Evolutionary conservation across 805 yeast genomes (phyloP).

Genomic region (Yarrowia sp.): DNA sequence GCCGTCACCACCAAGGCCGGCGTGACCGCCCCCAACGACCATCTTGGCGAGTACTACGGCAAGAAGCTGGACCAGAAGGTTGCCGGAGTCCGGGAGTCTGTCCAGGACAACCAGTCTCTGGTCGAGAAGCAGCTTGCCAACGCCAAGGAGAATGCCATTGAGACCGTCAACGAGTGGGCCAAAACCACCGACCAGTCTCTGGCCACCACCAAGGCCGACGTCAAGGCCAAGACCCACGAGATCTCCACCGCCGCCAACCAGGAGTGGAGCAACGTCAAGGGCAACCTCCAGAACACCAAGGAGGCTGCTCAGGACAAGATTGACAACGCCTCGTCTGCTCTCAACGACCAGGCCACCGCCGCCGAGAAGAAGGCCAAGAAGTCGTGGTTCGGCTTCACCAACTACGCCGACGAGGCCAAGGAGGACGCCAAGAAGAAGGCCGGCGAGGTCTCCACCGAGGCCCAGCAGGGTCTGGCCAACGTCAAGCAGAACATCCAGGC

Average conservation of each 20-base stretch:
- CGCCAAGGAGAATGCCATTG: conserved; percentile 39
- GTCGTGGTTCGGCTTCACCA: conserved; percentile 21
- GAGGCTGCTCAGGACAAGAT: conserved; percentile 38
- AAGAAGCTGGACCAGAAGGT: conserved; percentile 40
- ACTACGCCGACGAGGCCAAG: conserved; percentile 13
- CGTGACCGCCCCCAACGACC: conserved; percentile 34
- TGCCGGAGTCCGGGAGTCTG: not conserved
- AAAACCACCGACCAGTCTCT: conserved; percentile 24
- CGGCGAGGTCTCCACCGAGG: conserved; percentile 30
- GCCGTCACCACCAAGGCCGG: conserved; percentile 13
- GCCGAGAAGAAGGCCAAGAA: conserved; percentile 36
- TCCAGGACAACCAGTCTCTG: conserved; percentile 10
- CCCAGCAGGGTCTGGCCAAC: conserved; percentile 36
- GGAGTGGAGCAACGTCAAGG: conserved; percentile 37
- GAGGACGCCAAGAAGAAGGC: conserved; percentile 24
- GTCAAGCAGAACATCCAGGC: conserved; percentile 27
- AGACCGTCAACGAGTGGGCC: conserved; percentile 26
- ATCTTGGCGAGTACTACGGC: conserved; percentile 40
- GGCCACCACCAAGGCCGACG: conserved; percentile 31
- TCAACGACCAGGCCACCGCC: conserved; percentile 30
- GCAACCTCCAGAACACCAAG: conserved; percentile 18
- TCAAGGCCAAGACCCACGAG: conserved; percentile 19
- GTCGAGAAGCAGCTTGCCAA: conserved; percentile 35
- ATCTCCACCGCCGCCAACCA: conserved; percentile 33
- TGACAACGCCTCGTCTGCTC: conserved; percentile 18